Evolutionary conservation across 2,329 filamentous ascomycete genomes (phyloP), one percentile per base, ranked within the genome.

Genomic region (Phoma sp.): DNA sequence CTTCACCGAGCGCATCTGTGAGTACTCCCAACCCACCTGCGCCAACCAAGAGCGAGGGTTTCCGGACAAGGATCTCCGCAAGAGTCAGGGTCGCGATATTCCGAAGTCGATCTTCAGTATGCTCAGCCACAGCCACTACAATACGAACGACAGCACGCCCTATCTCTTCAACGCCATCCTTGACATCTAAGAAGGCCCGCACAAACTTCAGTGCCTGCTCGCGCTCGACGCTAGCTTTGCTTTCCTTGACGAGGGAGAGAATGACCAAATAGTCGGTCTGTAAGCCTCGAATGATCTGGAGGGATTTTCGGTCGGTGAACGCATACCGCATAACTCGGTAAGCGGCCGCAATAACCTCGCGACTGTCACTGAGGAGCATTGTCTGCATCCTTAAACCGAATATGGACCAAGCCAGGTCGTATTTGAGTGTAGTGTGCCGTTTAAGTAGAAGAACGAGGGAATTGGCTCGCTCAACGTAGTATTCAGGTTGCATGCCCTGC

Each of bases 191-290:
- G 68, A 99, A 99, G 9, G 93, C 91, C 54, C 95, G 87, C 21
- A 98, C 88, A 72, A 99, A 97, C 73, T 99, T 99, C 66, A 99
- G 80, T 11, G 95, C 95, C 76, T 99, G 95, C 74, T 99, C 95
- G 47, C 96, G 86, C 78, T 99, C 95, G 15, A 99, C 91, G 64
- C 93, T 93, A n/a, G 93, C 91, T 74, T 97, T 98, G 69, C 90
- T 89, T 73, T 98, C 95, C 72, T 98, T 98, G 61, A 96, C 92
- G 28, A 99, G 80, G 1, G 95, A 98, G 66, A 93, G 82, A 32
- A 96, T 92, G 23, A 97, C 93, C 17, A 98, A 81, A 66, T 92
- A 93, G 73, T 99, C 96, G 0, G 92, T 98, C 63, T 97, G 93
- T 17, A 98, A 80, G 12, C 84, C 84, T 50, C 93, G 87, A 57